Base-by-base conservation (phyloP, 2,329 filamentous ascomycete genomes). In the Fusarium staphyleae region DNA sequence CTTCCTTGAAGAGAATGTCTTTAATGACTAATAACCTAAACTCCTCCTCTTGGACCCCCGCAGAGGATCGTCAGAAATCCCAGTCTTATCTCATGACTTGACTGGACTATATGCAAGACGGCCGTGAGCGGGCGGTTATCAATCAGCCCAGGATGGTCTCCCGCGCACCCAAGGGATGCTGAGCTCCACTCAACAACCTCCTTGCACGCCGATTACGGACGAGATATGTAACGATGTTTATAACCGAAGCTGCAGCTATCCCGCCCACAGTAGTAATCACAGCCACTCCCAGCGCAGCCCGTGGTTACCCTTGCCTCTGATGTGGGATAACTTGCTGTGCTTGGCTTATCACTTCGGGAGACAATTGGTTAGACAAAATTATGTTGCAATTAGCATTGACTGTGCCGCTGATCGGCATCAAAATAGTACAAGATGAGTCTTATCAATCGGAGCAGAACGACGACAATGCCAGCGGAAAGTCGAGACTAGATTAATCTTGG, bases 101-200 rank as follows among this genome's bases (percentile, higher is more conserved):
- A 49, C 47, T 44, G 37, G 37, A 18, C 18, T 22, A 32, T n/a
- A 32, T 45, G 40, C 47, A 29, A 15, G 18, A 37, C 33, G 19
- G 15, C 29, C 47, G 30, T 13, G 11, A 30, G 33, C 15, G 15
- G 30, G 32, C 11, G n/a, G 26, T 50, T 45, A 50, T 50, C 47
- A 50, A 50, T 50, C 47, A 50, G 42, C 32, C 3, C 35, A 13
- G 3, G 19, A 14, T 12, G 22, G n/a, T 22, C 8, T 13, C 13
- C n/a, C 28, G n/a, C 28, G 13, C 28, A 29, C 13, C 13, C 3
- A 10, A 30, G n/a, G 28, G 11, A n/a, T n/a, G 28, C 28, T 30
- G 5, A n/a, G 11, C 32, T 28, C 47, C 40, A 33, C 47, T 33
- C 18, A 7, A n/a, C 7, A 3, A 12, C 4, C 14, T n/a, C 9